These are phyloP conservation scores for Penicillium roqueforti DNA, from an alignment of 495 filamentous ascomycete genomes.

Conservation along the genomic window DNA sequence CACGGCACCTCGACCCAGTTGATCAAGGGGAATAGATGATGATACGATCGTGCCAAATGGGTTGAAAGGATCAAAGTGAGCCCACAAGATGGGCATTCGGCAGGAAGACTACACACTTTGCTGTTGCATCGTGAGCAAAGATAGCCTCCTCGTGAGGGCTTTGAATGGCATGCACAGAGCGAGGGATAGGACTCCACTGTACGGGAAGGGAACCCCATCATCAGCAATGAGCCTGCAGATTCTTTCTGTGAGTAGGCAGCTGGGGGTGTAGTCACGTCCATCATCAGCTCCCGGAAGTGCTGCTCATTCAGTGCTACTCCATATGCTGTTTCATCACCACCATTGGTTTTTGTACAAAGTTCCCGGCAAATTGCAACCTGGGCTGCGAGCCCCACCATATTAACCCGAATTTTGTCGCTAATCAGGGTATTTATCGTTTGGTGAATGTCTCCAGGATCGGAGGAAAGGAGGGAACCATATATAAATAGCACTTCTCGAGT, in stretches of 20 bases:
- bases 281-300: slow-evolving; percentile 82
- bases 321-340: slow-evolving; percentile 70
- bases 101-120: slow-evolving; percentile 89
- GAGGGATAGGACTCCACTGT: slow-evolving; percentile 68
- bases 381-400: slow-evolving; percentile 83
- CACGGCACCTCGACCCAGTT: slow-evolving; percentile 92
- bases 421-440: slow-evolving; percentile 76
- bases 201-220: slow-evolving; percentile 98
- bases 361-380: slow-evolving; percentile 90
- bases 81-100: slow-evolving; percentile 84
- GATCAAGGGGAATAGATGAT: slow-evolving; percentile 87
- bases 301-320: slow-evolving; percentile 82
- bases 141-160: slow-evolving; percentile 83
- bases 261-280: slow-evolving; percentile 84
- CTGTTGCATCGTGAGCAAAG: slow-evolving; percentile 80
- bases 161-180: slow-evolving; percentile 90
- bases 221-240: slow-evolving; percentile 71
- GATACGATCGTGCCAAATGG: slow-evolving; percentile 89
- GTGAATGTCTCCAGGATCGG: slow-evolving; percentile 93
- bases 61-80: slow-evolving; percentile 96
- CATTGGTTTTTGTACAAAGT: slow-evolving; percentile 81
- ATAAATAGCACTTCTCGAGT: slow-evolving; percentile 89
- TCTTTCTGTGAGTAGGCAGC: slow-evolving; percentile 66
- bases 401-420: slow-evolving; percentile 75
- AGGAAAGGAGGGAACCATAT: slow-evolving; percentile 83